Conservation (phyloP, 2,329 filamentous ascomycete species). For the Cladosporium sp. region DNA sequence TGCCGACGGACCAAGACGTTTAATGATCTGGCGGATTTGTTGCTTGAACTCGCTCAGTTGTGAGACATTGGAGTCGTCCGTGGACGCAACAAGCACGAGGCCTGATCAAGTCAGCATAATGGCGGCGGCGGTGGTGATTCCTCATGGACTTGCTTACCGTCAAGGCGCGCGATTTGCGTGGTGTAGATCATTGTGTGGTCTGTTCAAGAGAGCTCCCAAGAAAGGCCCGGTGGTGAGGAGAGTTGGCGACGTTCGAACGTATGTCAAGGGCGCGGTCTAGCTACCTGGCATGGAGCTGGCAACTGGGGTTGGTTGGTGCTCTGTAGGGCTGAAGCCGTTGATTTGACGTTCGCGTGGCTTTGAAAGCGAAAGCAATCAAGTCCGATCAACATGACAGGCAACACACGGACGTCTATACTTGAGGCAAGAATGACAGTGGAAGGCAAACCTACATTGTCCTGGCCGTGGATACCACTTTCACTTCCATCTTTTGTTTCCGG, state of each 20-base stretch:
- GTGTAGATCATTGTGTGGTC: constrained; percentile 38
- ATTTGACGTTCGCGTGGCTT: no score
- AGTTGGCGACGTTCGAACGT: not conserved
- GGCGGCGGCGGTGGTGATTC: constrained; percentile 41
- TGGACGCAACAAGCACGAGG: constrained; percentile 89
- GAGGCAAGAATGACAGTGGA: no score
- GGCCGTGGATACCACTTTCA: no score
- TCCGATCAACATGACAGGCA: no score
- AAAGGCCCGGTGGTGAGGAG: not conserved
- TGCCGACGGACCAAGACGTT: constrained; percentile 80
- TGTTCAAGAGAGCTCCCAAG: not conserved
- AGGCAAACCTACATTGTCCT: not conserved
- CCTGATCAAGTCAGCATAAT: constrained; percentile 31
- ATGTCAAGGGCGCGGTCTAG: not conserved
- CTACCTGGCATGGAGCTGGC: no score
- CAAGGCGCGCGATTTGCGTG: constrained; percentile 89
- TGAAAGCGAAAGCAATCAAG: no score
- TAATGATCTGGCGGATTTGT: constrained; percentile 85
- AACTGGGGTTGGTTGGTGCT: no score
- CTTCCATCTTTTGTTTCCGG: no score
- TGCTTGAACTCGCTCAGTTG: constrained; percentile 82
- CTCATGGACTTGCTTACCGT: constrained; percentile 50
- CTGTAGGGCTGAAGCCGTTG: no score
- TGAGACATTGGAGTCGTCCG: constrained; percentile 79
- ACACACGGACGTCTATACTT: no score